Evolutionary conservation across 2,329 filamentous ascomycete species (phyloP), one percentile per base, ranked within the genome.

Genomic region (Paecilomyces fulvus): DNA sequence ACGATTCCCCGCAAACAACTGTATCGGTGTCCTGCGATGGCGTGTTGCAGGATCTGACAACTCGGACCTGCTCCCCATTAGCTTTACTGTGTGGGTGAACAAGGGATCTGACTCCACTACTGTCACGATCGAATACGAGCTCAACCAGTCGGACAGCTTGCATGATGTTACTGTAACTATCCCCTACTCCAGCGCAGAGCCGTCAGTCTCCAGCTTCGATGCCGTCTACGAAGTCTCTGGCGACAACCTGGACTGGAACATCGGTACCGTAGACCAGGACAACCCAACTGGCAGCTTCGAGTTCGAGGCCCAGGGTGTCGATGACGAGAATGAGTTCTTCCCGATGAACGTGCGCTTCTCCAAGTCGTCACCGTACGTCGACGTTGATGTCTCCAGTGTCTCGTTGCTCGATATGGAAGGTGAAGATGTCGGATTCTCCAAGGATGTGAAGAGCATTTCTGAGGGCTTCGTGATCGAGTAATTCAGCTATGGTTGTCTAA

Each of bases 81-180:
- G 89, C 37, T 97, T 99, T 73, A 96, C 91, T 1, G 92, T 96
- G 37, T 99, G 94, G 94, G 90, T 95, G 59, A 96, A 96, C 75
- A 91, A 92, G 73, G 88, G 89, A 51, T 82, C 84, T 21, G 84
- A 87, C 51, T 91, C 87, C 66, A 95, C 87, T 73, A 95, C 89
- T 62, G 84, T 99, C 68, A 99, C 92, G 1, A 84, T 97, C 31
- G 94, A 97, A 74, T 99, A 97, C 71, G 94, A 99, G 73, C 83
- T 96, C 58, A 92, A 89, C 0, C 89, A 91, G 53, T 81, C 84
- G 1, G 89, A 92, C 62, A 75, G 83, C 11, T 79, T 99, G 58
- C 87, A 85, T 61, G 91, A 97, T 68, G 92, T 97, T 51, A 83
- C 84, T 37, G 89, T 99, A 54, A 83, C 86, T 2, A 95, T 99